Percentiles rank a stretch among this genome's conserved stretches.
phyloP scores from a whole-genome alignment of 2,329 filamentous ascomycete genomes.

The Fusarium penzigii region DNA sequence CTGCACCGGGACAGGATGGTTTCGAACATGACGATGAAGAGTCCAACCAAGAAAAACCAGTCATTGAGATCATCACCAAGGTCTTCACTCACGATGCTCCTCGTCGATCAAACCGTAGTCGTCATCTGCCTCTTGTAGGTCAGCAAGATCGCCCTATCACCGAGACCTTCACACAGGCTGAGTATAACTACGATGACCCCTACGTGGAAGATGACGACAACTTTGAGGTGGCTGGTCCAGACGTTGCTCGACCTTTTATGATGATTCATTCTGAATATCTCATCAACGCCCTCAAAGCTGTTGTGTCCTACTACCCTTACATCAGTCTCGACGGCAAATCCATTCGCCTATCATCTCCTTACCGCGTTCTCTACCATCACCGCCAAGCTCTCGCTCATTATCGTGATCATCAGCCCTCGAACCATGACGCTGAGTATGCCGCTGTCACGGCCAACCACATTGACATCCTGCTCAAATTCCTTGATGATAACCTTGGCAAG shows the following conservation, averaged over 20 bases:
- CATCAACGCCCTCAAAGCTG: constrained; percentile 47
- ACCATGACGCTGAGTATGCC: constrained; percentile 43
- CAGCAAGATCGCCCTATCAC: constrained; percentile 32
- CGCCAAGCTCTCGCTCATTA: constrained; percentile 43
- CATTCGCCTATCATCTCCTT: constrained; percentile 47
- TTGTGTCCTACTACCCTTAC: constrained; percentile 50
- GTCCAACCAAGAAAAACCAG: constrained; percentile 29
- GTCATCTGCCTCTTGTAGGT: constrained; percentile 5
- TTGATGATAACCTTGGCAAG: constrained; percentile 40
- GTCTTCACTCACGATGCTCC: constrained; percentile 29
- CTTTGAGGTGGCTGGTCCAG: constrained; percentile 26
- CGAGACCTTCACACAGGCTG: constrained; percentile 26
- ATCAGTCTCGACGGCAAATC: constrained; percentile 38
- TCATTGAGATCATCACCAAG: constrained; percentile 47
- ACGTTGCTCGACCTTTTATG: constrained; percentile 41
- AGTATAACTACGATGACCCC: constrained; percentile 29
- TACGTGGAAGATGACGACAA: constrained; percentile 26
- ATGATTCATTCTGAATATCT: constrained; percentile 47
- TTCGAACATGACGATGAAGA: constrained; percentile 20
- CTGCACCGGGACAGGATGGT: constrained; percentile 29
- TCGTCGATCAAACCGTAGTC: constrained; percentile 4
- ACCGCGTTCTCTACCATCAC: constrained; percentile 50
- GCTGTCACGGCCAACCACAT: constrained; percentile 45
- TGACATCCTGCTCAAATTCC: constrained; percentile 45
- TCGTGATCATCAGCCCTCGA: constrained; percentile 41